These are phyloP conservation scores for Nothomitra cinnamomea DNA, from an alignment of 2,329 filamentous ascomycete genomes.

Conservation along the genomic window DNA sequence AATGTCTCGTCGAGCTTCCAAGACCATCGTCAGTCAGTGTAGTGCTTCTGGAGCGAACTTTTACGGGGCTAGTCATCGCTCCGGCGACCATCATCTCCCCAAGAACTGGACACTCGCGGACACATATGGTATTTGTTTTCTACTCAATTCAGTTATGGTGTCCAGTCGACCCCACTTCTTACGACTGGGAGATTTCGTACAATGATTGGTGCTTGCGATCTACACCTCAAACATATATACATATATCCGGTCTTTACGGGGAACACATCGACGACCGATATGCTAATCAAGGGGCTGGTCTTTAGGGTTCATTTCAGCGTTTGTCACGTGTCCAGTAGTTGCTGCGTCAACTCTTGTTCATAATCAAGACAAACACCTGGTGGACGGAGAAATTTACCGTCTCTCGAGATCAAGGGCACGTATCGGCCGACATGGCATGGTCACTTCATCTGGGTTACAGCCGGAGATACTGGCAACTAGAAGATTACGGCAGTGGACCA, in stretches of 20 bases:
- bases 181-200: too few species aligned
- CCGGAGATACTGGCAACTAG: not conserved
- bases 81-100: not conserved
- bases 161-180: too few species aligned
- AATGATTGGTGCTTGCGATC: too few species aligned
- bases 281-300: not conserved
- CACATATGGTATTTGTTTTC: not conserved
- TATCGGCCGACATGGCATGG: too few species aligned
- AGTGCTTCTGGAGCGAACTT: not conserved
- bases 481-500: not conserved
- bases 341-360: not conserved
- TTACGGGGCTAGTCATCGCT: not conserved
- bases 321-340: not conserved
- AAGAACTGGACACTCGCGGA: not conserved
- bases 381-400: not conserved
- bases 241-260: not conserved
- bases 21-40: not conserved
- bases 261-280: too few species aligned
- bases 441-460: not conserved
- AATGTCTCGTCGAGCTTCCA: too few species aligned
- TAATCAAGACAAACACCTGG: not conserved
- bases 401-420: not conserved
- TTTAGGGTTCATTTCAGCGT: constrained; percentile 2
- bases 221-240: too few species aligned
- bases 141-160: not conserved